Evolutionary conservation across 371 early-diverging fungal genomes (phyloP).

Genomic region (Saksenaea vasiformis): DNA sequence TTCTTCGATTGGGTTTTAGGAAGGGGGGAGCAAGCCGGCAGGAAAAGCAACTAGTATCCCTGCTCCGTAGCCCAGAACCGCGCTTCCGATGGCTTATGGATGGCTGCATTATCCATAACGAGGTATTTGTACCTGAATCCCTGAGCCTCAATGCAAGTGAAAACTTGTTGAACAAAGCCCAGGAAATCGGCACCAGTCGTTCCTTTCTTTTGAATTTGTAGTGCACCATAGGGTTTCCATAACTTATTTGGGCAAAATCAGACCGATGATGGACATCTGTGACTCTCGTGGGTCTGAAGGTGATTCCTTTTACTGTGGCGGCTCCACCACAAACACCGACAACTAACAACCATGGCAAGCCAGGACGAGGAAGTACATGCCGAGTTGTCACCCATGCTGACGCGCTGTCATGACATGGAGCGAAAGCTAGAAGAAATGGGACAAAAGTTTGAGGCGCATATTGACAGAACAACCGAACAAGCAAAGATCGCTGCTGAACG

Average conservation of each 20-base stretch:
- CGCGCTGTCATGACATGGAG: background rate
- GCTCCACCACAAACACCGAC: background rate
- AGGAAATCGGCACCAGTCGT: background rate
- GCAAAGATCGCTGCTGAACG: background rate
- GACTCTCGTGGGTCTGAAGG: too few species aligned
- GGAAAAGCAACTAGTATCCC: slow-evolving; percentile 7
- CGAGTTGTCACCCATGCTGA: background rate
- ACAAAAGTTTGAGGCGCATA: background rate
- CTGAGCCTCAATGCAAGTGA: background rate
- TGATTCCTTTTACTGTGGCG: too few species aligned
- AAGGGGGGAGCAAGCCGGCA: slow-evolving; percentile 17
- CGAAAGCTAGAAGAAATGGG: background rate
- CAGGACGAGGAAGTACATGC: background rate
- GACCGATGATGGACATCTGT: too few species aligned
- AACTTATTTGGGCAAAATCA: too few species aligned
- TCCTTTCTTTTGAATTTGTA: slow-evolving; percentile 6
- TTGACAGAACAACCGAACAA: background rate
- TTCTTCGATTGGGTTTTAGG: slow-evolving; percentile 1
- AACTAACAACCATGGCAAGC: background rate
- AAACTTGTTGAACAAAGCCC: background rate
- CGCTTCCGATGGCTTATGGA: slow-evolving; percentile 5
- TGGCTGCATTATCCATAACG: slow-evolving; percentile 13
- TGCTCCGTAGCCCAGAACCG: background rate
- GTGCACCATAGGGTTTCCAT: too few species aligned
- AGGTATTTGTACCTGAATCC: background rate